Percentiles rank a stretch among this genome's conserved stretches.
These are phyloP conservation scores for Paulownia fortunei DNA, from an alignment of 257 asterid genomes.

Conservation along the genomic window DNA sequence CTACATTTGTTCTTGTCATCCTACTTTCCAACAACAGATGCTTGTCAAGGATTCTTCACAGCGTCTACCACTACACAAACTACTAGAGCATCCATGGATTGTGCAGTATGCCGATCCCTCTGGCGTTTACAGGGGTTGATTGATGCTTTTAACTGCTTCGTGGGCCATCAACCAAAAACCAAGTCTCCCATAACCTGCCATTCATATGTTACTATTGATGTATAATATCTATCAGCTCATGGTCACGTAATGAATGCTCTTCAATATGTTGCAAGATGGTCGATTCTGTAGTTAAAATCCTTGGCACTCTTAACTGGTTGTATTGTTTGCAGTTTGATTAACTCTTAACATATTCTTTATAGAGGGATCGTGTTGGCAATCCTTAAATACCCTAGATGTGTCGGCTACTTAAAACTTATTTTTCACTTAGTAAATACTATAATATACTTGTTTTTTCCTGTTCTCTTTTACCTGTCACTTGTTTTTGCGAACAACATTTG, in stretches of 20 bases:
- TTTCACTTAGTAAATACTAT: not conserved
- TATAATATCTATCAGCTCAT: slow-evolving; percentile 3
- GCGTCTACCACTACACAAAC: slow-evolving; percentile 65
- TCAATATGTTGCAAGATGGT: not conserved
- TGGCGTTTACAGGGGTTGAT: slow-evolving; percentile 58
- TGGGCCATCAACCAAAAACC: slow-evolving; percentile 1
- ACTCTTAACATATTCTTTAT: not conserved
- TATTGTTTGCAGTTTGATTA: not conserved
- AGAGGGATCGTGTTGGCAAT: not conserved
- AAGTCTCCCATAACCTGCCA: not conserved
- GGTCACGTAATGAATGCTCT: not conserved
- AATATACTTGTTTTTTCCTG: not conserved
- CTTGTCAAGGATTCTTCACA: slow-evolving; percentile 66
- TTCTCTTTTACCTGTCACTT: not conserved
- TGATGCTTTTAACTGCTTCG: not conserved
- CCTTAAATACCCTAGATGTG: not conserved
- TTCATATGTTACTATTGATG: not conserved
- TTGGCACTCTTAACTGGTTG: not conserved
- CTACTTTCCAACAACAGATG: slow-evolving; percentile 47
- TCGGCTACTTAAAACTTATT: not conserved
- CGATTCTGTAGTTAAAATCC: not conserved
- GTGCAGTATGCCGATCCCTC: slow-evolving; percentile 76
- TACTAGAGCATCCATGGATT: slow-evolving; percentile 76
- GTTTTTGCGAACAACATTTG: not conserved
- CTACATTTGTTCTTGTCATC: not conserved